phyloP scores from a whole-genome alignment of 352 stramenopile species.

The Aphanomyces euteiches region DNA sequence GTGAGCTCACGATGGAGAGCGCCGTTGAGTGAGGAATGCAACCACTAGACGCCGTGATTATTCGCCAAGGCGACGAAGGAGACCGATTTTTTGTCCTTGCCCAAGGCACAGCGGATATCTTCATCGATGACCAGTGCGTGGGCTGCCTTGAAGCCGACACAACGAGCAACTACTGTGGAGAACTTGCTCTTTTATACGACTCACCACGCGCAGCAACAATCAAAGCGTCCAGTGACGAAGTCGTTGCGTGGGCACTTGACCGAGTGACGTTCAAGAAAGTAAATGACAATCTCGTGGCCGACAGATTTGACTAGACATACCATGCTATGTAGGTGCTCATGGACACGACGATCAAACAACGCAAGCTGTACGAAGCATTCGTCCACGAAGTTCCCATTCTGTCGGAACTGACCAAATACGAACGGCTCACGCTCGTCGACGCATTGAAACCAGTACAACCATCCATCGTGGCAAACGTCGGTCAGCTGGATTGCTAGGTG shows the following conservation, averaged over 20 bases:
- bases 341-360: constrained; percentile 62
- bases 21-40: constrained; percentile 40
- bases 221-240: constrained; percentile 44
- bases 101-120: constrained; percentile 74
- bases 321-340: constrained; percentile 44
- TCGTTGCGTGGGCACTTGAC: constrained; percentile 86
- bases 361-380: constrained; percentile 56
- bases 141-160: constrained; percentile 56
- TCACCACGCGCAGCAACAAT: constrained; percentile 85
- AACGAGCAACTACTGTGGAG: constrained; percentile 81
- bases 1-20: not conserved
- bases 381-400: constrained; percentile 68
- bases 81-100: constrained; percentile 91
- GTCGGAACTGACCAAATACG: constrained; percentile 60
- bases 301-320: too few relatives aligned
- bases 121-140: constrained; percentile 55
- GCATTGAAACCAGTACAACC: constrained; percentile 42
- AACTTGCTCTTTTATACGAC: constrained; percentile 93
- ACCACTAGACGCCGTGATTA: constrained; percentile 44
- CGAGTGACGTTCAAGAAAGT: constrained; percentile 60
- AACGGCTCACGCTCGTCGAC: constrained; percentile 72
- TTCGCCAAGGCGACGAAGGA: constrained; percentile 70
- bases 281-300: not conserved
- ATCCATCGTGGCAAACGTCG: too few relatives aligned
- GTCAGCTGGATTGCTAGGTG: constrained; percentile 1